Evolutionary conservation across 108 stramenopile species (phyloP).

Genomic region (Schizochytrium sp.): DNA sequence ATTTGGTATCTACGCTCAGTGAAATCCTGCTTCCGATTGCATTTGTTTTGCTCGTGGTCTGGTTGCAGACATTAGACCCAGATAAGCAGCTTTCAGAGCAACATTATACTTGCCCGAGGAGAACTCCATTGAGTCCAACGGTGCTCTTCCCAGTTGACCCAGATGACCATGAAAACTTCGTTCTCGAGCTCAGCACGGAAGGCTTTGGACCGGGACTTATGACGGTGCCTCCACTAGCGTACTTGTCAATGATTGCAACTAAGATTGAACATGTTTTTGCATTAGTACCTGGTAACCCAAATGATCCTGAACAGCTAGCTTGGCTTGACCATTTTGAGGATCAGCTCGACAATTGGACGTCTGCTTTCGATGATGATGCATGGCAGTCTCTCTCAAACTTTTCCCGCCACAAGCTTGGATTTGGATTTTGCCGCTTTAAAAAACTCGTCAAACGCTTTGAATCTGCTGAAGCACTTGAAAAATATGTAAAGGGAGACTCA

Average conservation of each 20-base stretch:
- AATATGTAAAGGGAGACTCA: conserved; percentile 26
- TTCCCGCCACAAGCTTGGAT: background rate
- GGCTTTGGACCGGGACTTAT: conserved; percentile 43
- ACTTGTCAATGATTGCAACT: conserved; percentile 3
- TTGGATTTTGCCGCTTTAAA: conserved; percentile 8
- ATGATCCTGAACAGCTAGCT: conserved; percentile 39
- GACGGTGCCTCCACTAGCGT: conserved; percentile 34
- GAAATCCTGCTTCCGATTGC: conserved; percentile 2
- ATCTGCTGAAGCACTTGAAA: background rate
- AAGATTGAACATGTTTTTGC: background rate
- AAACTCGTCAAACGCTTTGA: background rate
- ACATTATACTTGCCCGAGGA: conserved; percentile 28
- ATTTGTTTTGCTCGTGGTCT: conserved; percentile 45
- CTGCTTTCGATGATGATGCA: conserved; percentile 19
- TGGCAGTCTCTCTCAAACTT: background rate
- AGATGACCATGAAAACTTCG: conserved; percentile 50
- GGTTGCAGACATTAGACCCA: conserved; percentile 54
- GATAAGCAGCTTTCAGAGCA: background rate
- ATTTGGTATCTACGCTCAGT: background rate
- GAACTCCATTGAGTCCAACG: conserved; percentile 20
- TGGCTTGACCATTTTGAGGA: conserved; percentile 35
- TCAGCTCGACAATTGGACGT: conserved; percentile 1
- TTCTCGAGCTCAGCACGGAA: conserved; percentile 53
- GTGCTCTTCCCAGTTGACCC: conserved; percentile 45
- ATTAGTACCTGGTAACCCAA: background rate